These are phyloP conservation scores for Bondarzewia mesenterica DNA, from an alignment of 1,284 basidiomycete genomes.

Conservation along the genomic window DNA sequence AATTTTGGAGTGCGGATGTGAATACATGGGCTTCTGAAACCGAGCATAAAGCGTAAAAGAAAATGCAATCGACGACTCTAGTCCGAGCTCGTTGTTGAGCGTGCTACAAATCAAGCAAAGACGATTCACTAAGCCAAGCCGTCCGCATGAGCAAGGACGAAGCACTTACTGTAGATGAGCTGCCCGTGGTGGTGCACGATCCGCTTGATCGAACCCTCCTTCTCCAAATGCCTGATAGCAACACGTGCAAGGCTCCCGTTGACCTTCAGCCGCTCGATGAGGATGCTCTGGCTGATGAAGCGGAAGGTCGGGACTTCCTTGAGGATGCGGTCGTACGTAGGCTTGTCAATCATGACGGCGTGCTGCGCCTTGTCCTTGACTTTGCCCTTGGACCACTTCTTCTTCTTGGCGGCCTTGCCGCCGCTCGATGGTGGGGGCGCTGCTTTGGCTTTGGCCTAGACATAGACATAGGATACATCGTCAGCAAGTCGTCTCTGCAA, in stretches of 20 bases:
- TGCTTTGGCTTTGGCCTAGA: slow-evolving; percentile 76
- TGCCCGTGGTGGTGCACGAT: slow-evolving; percentile 96
- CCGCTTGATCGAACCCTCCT: slow-evolving; percentile 92
- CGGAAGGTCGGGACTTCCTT: slow-evolving; percentile 99
- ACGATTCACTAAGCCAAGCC: slow-evolving; percentile 6
- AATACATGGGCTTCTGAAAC: slow-evolving; percentile 4
- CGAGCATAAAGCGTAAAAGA: slow-evolving; percentile 1
- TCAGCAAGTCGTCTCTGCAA: neutral
- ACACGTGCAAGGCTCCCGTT: slow-evolving; percentile 93
- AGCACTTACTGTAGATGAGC: slow-evolving; percentile 82
- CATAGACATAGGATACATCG: neutral
- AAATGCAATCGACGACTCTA: slow-evolving; percentile 31
- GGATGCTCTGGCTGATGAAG: slow-evolving; percentile 95
- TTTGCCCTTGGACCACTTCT: slow-evolving; percentile 99
- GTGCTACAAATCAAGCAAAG: slow-evolving; percentile 33
- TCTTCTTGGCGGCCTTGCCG: slow-evolving; percentile 91
- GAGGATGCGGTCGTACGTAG: slow-evolving; percentile 89
- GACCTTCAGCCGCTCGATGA: slow-evolving; percentile 97
- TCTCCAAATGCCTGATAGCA: slow-evolving; percentile 91
- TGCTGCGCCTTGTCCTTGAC: slow-evolving; percentile 99
- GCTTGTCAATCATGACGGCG: slow-evolving; percentile 90
- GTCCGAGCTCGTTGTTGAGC: slow-evolving; percentile 55
- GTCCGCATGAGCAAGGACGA: slow-evolving; percentile 1
- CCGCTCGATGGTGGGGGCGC: slow-evolving; percentile 55
- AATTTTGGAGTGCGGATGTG: slow-evolving; percentile 5